Evolutionary conservation across 2,329 filamentous ascomycete genomes (phyloP), one percentile per base, ranked within the genome.

Genomic region (Ophiostoma montium): DNA sequence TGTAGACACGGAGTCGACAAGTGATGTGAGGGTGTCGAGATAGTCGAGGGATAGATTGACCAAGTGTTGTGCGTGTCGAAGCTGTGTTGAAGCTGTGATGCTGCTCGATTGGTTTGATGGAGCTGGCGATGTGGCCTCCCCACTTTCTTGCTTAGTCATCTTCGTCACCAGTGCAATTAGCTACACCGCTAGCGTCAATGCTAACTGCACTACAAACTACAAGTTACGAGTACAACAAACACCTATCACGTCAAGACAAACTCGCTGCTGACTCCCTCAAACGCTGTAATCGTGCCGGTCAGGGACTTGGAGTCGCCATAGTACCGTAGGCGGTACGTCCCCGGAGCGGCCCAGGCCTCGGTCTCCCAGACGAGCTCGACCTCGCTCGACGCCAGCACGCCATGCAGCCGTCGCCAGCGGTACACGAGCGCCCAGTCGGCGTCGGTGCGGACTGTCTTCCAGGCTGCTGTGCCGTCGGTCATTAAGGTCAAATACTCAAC

Each of bases 361-460:
- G 84, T 82, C 65, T 90, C 84, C 90, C 90, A 96, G 45, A 75
- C 74, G 48, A 95, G 72, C 9, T 72, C 80, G 1, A 87, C 89
- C 61, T 89, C 78, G 59, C 87, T 94, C 32, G 81, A 80, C 0
- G 82, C 88, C 19, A 86, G 62, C 1, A 88, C 49, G 3, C 71
- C 73, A 58, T 79, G 84, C 2, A 77, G 83, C 35, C 88, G 71
- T 57, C 76, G 75, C 90, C 90, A 96, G 35, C 76, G 70, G 60
- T 82, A 95, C 12, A 92, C 73, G 16, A 95, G 65, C 53, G 78
- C 80, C 89, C 89, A 96, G 61, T 95, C 89, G 4, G 67, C 67
- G 60, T 95, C 90, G 52, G 80, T 77, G 15, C 79, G 72, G 3
- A 92, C 75, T 36, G 68, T 70, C 8, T 63, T 66, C 90, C 90